phyloP scores from a whole-genome alignment of 1,139 yeast genomes.

The Nakaseomyces sp. region DNA sequence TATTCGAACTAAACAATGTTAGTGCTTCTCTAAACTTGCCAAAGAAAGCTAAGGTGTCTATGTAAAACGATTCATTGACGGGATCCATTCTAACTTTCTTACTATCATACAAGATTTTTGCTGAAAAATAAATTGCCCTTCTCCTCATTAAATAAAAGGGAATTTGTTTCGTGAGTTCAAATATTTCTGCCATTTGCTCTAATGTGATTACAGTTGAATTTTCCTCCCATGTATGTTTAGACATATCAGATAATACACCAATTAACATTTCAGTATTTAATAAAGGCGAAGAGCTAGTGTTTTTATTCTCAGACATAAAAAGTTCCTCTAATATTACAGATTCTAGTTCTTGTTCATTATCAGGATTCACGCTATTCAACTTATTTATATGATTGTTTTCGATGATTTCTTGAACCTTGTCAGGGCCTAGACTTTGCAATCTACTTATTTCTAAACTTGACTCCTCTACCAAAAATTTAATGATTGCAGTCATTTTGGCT shows the following conservation, averaged over 20 bases:
- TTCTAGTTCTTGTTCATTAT: conserved; percentile 4
- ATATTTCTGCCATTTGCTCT: conserved; percentile 23
- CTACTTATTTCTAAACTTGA: conserved; percentile 20
- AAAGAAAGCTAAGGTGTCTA: conserved; percentile 28
- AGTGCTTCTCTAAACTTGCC: conserved; percentile 27
- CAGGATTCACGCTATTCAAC: background rate
- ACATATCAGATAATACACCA: conserved; percentile 7
- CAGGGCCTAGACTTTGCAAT: conserved; percentile 13
- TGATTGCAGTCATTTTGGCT: conserved; percentile 13
- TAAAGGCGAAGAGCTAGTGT: conserved; percentile 3
- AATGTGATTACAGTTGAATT: conserved; percentile 13
- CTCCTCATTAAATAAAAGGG: conserved; percentile 14
- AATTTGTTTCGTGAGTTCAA: conserved; percentile 23
- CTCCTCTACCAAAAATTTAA: conserved; percentile 22
- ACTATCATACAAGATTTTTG: conserved; percentile 21
- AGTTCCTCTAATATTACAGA: conserved; percentile 3
- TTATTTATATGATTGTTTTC: background rate
- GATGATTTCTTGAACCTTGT: conserved; percentile 1
- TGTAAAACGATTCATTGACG: conserved; percentile 30
- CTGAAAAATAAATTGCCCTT: conserved; percentile 23
- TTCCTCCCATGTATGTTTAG: conserved; percentile 4
- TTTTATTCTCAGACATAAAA: background rate
- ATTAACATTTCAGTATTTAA: conserved; percentile 11
- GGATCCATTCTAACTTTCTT: conserved; percentile 30
- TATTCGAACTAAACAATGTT: conserved; percentile 21